A percentile compares a stretch with the other conserved stretches of the same genome.
Evolutionary conservation across 805 yeast genomes (phyloP).

Genomic region (Yarrowia sp.): DNA sequence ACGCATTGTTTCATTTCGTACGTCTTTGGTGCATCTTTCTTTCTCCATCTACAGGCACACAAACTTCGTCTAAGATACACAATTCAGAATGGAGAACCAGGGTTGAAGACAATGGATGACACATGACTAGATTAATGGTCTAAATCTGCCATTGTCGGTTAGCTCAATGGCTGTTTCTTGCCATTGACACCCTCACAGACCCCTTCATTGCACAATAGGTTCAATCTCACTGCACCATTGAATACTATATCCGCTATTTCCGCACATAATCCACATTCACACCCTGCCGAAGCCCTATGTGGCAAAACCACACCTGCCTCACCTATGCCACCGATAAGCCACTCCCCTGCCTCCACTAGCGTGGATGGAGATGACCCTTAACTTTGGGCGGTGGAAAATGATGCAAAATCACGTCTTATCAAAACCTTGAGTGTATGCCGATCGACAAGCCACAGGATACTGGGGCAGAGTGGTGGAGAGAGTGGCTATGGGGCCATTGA

Average conservation of each 20-base stretch:
- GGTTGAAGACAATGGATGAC: no score
- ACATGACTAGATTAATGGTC: no score
- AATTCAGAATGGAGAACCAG: no score
- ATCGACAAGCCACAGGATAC: not conserved
- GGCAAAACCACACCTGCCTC: not conserved
- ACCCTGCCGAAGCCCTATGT: not conserved
- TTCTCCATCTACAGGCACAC: no score
- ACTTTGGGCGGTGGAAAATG: not conserved
- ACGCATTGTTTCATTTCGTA: not conserved
- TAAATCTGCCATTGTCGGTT: no score
- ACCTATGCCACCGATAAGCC: constrained; percentile 5
- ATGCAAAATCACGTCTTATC: constrained; percentile 20
- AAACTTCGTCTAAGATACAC: no score
- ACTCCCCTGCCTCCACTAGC: not conserved
- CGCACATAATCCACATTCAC: not conserved
- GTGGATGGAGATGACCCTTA: not conserved
- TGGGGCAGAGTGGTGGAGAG: not conserved
- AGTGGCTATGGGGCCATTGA: not conserved
- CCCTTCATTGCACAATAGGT: no score
- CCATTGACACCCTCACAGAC: no score
- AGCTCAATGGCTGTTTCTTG: no score
- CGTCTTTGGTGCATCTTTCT: not conserved
- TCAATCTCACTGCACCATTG: no score
- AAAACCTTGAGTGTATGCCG: constrained; percentile 1
- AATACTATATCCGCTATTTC: constrained; percentile 10